Evolutionary conservation across 2,329 filamentous ascomycete genomes (phyloP).

Genomic region (Phialophora macrospora): DNA sequence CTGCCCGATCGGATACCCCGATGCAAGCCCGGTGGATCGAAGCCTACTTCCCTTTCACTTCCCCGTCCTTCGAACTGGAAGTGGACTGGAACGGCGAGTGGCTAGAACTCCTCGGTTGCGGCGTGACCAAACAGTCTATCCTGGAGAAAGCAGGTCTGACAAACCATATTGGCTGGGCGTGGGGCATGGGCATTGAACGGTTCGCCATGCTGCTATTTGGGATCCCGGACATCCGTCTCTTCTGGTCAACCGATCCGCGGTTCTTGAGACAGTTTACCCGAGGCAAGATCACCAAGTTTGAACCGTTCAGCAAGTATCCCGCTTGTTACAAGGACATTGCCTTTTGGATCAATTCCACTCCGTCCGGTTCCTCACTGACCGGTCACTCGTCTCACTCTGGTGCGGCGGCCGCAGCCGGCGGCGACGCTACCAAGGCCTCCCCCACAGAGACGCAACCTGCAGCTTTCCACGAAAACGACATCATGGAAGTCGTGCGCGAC

Average conservation of each 20-base stretch:
- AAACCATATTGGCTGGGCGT: conserved; percentile 86
- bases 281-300: conserved; percentile 66
- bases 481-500: conserved; percentile 92
- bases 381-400: conserved; percentile 44
- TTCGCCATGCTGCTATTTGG: conserved; percentile 97
- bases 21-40: conserved; percentile 91
- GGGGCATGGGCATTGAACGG: conserved; percentile 89
- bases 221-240: conserved; percentile 93
- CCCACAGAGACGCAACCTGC: conserved; percentile 46
- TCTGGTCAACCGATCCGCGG: conserved; percentile 85
- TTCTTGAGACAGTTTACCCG: conserved; percentile 82
- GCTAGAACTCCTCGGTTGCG: conserved; percentile 94
- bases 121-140: conserved; percentile 82
- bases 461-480: conserved; percentile 87
- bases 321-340: conserved; percentile 89
- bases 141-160: conserved; percentile 77
- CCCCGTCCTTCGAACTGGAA: conserved; percentile 93
- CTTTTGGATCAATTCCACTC: conserved; percentile 74
- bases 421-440: conserved; percentile 46
- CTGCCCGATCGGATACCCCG: conserved; percentile 62
- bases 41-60: conserved; percentile 97
- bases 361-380: conserved; percentile 41
- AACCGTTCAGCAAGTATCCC: conserved; percentile 89
- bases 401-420: conserved; percentile 41
- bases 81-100: conserved; percentile 93